Base-by-base conservation (phyloP, 2,329 filamentous ascomycete species). In the Lachnellula subtilissima region DNA sequence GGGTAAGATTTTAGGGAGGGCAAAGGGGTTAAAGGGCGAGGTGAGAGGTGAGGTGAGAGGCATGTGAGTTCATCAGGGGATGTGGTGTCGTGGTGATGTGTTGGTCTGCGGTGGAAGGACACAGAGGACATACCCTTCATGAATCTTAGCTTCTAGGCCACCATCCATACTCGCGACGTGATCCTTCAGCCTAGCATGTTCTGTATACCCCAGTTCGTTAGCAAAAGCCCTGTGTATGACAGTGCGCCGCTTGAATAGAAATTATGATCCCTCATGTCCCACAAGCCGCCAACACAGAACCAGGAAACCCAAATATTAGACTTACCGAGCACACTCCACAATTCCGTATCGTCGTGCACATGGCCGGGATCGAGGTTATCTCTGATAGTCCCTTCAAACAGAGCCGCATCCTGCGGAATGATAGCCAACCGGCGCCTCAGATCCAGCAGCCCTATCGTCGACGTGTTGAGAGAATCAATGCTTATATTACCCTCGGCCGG, bases 281-380 rank as follows among this genome's bases (percentile, higher is more conserved):
- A 67, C 63, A 63, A 54, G 53, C 46, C 45, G 55, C 48, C 39
- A 53, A 53, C 50, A 37, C 46, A 47, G 49, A 51, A 22, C 17
- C 12, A 39, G 48, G n/a, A 47, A 28, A 32, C 39, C 17, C 25
- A n/a, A 40, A 36, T 40, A 48, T 48, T 48, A 40, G 64, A 80
- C 87, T 74, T 80, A 93, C 89, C 89, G 60, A 97, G 79, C 58
- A 95, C 92, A 70, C 89, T 96, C 94, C 94, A 99, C 36, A 99
- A 79, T 70, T 97, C 94, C 5, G 92, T 96, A 73, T 99, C 95
- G 73, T 97, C 93, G 69, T 96, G 92, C 53, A 95, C 90, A 71
- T 96, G 89, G 28, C 88, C 90, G 23, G 95, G 95, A 70, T 99
- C 94, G 40, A 97, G 81, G 69, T 99, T 99, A 73, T 99, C 94